Conservation (phyloP, 768 basidiomycete genomes). For the Boletus sensibilis region DNA sequence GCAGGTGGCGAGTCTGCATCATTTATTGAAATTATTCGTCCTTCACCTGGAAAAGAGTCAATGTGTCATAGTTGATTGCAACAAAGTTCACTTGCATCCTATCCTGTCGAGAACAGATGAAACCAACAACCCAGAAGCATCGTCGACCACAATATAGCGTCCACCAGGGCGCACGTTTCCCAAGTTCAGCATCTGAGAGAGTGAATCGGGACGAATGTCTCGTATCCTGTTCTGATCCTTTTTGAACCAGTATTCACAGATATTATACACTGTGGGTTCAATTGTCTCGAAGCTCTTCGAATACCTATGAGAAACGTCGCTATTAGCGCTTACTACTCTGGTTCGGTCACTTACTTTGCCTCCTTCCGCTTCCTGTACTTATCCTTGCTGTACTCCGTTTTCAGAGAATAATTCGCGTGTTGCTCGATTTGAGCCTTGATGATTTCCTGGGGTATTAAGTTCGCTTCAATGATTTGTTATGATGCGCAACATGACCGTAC, state of each 20-base stretch:
- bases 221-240: slow-evolving; percentile 82
- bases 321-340: not conserved
- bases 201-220: slow-evolving; percentile 80
- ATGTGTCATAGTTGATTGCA: not conserved
- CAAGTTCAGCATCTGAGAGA: slow-evolving; percentile 84
- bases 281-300: slow-evolving; percentile 84
- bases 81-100: slow-evolving; percentile 54
- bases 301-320: slow-evolving; percentile 52
- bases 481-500: slow-evolving; percentile 40
- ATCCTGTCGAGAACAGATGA: slow-evolving; percentile 83
- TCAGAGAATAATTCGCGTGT: slow-evolving; percentile 88
- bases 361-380: slow-evolving; percentile 97
- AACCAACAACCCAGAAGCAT: slow-evolving; percentile 86
- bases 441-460: slow-evolving; percentile 66
- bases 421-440: slow-evolving; percentile 92
- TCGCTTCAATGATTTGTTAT: slow-evolving; percentile 5
- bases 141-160: slow-evolving; percentile 87
- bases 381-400: slow-evolving; percentile 98
- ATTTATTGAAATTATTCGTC: slow-evolving; percentile 79
- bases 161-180: slow-evolving; percentile 85
- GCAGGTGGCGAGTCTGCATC: slow-evolving; percentile 92
- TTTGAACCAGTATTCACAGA: slow-evolving; percentile 85
- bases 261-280: slow-evolving; percentile 83
- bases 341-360: slow-evolving; percentile 68
- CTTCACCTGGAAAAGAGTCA: slow-evolving; percentile 54